Percentiles rank a stretch among this genome's conserved stretches.
Evolutionary conservation across 2,329 filamentous ascomycete genomes (phyloP).

Genomic region (Diaporthe citriasiana): DNA sequence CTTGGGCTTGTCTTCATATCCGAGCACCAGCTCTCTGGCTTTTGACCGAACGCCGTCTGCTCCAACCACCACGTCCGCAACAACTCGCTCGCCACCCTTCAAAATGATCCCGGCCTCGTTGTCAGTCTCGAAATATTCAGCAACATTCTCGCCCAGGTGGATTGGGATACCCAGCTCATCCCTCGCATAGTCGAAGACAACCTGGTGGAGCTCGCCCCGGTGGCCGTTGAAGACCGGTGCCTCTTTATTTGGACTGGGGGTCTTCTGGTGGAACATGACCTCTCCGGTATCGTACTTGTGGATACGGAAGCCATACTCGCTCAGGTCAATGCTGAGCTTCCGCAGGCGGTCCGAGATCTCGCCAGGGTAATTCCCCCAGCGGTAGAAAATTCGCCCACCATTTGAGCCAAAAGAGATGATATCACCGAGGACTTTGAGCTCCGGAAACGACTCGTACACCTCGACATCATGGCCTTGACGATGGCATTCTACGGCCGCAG

Average conservation of each 20-base stretch:
- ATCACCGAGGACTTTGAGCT: constrained; percentile 71
- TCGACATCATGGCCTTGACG: constrained; percentile 71
- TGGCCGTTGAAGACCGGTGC: constrained; percentile 73
- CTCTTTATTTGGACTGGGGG: constrained; percentile 58
- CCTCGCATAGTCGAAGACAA: constrained; percentile 70
- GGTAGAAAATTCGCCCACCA: constrained; percentile 71
- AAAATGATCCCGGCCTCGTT: constrained; percentile 65
- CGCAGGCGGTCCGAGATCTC: constrained; percentile 62
- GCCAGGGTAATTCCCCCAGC: constrained; percentile 64
- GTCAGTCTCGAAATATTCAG: constrained; percentile 68
- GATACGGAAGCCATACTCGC: constrained; percentile 70
- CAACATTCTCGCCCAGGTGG: constrained; percentile 64
- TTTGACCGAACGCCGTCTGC: constrained; percentile 69
- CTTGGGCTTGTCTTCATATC: constrained; percentile 65
- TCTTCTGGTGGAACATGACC: constrained; percentile 69
- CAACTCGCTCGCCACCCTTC: constrained; percentile 60
- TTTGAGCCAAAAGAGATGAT: constrained; percentile 75
- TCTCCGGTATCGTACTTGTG: constrained; percentile 73
- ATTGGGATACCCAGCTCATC: constrained; percentile 69
- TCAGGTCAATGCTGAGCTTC: constrained; percentile 65
- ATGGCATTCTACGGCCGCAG: constrained; percentile 74
- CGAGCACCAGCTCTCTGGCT: constrained; percentile 64
- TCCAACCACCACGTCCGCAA: constrained; percentile 66
- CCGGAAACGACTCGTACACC: constrained; percentile 70
- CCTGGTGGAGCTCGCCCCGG: constrained; percentile 70